Evolutionary conservation across 2,329 filamentous ascomycete species (phyloP).

Genomic region (Colletotrichum graminicola): DNA sequence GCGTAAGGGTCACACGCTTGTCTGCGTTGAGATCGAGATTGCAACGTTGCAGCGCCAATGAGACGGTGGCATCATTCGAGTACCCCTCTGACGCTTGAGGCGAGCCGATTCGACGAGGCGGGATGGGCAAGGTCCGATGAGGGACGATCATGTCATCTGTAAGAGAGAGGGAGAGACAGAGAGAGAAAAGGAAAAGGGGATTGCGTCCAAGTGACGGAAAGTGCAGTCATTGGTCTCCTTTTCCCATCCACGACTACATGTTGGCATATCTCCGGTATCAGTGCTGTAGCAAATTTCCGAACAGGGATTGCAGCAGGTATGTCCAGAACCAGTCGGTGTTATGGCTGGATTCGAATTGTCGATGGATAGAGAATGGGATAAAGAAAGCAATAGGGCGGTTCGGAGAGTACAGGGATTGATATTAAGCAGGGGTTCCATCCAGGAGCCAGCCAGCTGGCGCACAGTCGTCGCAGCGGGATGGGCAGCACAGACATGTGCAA

Average conservation of each 20-base stretch:
- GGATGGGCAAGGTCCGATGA: constrained; percentile 5
- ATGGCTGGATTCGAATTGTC: constrained; percentile 16
- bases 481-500: background rate
- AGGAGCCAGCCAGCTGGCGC: constrained; percentile 24
- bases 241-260: constrained; percentile 8
- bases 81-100: constrained; percentile 2
- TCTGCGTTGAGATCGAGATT: constrained; percentile 29
- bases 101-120: constrained; percentile 24
- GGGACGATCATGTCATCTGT: constrained; percentile 26
- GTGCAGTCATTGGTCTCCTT: background rate
- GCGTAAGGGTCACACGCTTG: constrained; percentile 13
- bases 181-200: background rate
- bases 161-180: background rate
- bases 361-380: background rate
- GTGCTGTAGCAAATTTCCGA: constrained; percentile 31
- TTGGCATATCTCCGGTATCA: constrained; percentile 12
- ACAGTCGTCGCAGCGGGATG: constrained; percentile 25
- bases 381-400: constrained; percentile 13
- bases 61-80: constrained; percentile 24
- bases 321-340: constrained; percentile 28
- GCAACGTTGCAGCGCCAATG: constrained; percentile 41
- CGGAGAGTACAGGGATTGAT: constrained; percentile 23
- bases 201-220: background rate
- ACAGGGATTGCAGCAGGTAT: constrained; percentile 17
- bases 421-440: constrained; percentile 22